Evolutionary conservation across 108 stramenopile species (phyloP), one percentile per base, ranked within the genome.

Genomic region (Discostella stelligeroides): DNA sequence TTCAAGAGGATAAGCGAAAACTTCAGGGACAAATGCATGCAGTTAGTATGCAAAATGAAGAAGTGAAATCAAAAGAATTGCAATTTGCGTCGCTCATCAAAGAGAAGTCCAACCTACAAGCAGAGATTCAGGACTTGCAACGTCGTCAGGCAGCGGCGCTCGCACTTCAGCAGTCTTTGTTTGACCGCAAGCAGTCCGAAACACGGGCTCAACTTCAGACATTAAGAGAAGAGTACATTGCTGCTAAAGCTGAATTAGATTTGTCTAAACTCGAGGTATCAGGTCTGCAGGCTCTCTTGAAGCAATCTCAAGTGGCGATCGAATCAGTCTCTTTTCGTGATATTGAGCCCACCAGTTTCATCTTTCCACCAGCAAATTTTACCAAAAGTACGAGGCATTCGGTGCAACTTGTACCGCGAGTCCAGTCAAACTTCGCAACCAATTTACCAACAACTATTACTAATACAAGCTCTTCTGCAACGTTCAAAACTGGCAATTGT

Each of bases 241-340:
- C 38, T 45, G 21, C 63, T 21, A 21, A 40, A 53, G 21, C 21
- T 23, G 63, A 68, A 7, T 39, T 80, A 24, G 62, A 73, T 15
- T 29, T 45, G 11, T 18, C 67, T 21, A 69, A 24, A 51, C 63
- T 57, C 37, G 79, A 80, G 69, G 67, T 59, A 45, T n/a, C 42
- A 9, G 71, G 56, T 43, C 72, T 80, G 3, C 60, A 62, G n/a
- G 45, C 51, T 18, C 58, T 80, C 23, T 49, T 80, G 13, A 72
- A 51, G 48, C 79, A 73, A 63, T 73, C 72, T 5, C 66, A 73
- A 65, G 49, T 61, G 49, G 72, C 79, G 20, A 24, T 80, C 4
- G 63, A 73, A 49, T 80, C 79, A 17, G 30, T 78, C 12, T 58
- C 77, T 17, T 78, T 69, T 18, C 40, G 61, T 24, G 60, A 72